Percentiles rank a stretch among this genome's conserved stretches.
phyloP scores from a whole-genome alignment of 805 yeast species.

The Candida gorgasii region DNA sequence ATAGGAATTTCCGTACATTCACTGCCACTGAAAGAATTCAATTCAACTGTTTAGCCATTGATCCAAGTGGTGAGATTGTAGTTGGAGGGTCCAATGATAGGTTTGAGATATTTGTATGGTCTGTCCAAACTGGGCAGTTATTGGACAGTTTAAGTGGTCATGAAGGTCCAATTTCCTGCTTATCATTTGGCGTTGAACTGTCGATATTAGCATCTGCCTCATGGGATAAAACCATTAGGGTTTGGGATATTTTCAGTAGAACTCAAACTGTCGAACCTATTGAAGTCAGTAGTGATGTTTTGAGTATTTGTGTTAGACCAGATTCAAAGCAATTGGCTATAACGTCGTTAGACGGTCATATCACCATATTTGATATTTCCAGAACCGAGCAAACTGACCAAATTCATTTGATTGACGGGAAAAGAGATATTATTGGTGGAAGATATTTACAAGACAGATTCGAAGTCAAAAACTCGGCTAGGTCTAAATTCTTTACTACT shows the following conservation, averaged over 20 bases:
- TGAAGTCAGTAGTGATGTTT: slow-evolving; percentile 79
- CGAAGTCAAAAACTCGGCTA: slow-evolving; percentile 71
- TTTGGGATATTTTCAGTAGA: slow-evolving; percentile 92
- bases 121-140: slow-evolving; percentile 92
- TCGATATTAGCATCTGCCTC: slow-evolving; percentile 83
- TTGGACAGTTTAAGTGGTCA: slow-evolving; percentile 89
- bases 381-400: slow-evolving; percentile 81
- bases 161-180: slow-evolving; percentile 89
- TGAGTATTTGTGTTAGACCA: slow-evolving; percentile 81
- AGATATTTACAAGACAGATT: slow-evolving; percentile 82
- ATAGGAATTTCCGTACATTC: slow-evolving; percentile 91
- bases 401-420: slow-evolving; percentile 79
- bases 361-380: slow-evolving; percentile 81
- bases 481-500: slow-evolving; percentile 82
- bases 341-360: slow-evolving; percentile 84
- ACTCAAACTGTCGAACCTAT: slow-evolving; percentile 88
- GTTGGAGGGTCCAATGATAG: slow-evolving; percentile 92
- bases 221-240: slow-evolving; percentile 93
- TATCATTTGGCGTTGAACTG: slow-evolving; percentile 81
- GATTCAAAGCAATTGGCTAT: slow-evolving; percentile 92
- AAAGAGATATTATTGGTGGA: slow-evolving; percentile 84
- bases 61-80: slow-evolving; percentile 95
- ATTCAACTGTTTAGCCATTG: slow-evolving; percentile 87
- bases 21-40: slow-evolving; percentile 89
- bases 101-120: slow-evolving; percentile 93